These are phyloP conservation scores for Hymenoscyphus infarciens DNA, from an alignment of 2,329 filamentous ascomycete species.

Conservation along the genomic window DNA sequence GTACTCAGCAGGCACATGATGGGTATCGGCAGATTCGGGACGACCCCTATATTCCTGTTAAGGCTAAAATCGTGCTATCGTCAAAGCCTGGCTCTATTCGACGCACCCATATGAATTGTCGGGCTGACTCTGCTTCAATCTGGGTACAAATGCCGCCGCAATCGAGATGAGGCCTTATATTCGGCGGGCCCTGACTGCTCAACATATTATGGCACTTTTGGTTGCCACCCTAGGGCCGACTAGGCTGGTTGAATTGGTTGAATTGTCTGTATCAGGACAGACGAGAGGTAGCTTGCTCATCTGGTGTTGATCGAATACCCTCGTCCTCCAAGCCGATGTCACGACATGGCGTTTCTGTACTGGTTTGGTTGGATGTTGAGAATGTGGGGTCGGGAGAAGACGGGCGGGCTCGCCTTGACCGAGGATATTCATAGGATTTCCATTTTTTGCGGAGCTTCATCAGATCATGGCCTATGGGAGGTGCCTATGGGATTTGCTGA, in stretches of 20 bases:
- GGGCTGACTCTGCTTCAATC: constrained; percentile 16
- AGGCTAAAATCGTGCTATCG: constrained; percentile 17
- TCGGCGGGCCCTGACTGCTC: neutral
- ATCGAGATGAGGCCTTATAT: constrained; percentile 10
- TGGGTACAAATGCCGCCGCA: constrained; percentile 17
- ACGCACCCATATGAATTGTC: constrained; percentile 19
- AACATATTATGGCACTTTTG: constrained; percentile 1
- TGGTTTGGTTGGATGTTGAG: neutral
- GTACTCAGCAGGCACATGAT: constrained; percentile 25
- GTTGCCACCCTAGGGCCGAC: constrained; percentile 8
- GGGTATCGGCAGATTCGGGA: constrained; percentile 17
- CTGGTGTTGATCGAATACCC: neutral
- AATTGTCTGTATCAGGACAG: constrained; percentile 13
- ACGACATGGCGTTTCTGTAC: neutral
- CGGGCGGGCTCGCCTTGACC: constrained; percentile 15
- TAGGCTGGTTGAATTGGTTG: neutral
- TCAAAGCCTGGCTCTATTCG: constrained; percentile 13
- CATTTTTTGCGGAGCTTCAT: neutral
- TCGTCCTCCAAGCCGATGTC: neutral
- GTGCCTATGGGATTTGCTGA: neutral
- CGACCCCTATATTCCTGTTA: constrained; percentile 12
- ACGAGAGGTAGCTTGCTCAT: constrained; percentile 5
- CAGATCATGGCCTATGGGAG: neutral
- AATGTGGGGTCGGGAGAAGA: constrained; percentile 21
- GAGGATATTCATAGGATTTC: neutral